These are phyloP conservation scores for Leucocoprinus sp. DNA, from an alignment of 768 basidiomycete species.

Conservation along the genomic window DNA sequence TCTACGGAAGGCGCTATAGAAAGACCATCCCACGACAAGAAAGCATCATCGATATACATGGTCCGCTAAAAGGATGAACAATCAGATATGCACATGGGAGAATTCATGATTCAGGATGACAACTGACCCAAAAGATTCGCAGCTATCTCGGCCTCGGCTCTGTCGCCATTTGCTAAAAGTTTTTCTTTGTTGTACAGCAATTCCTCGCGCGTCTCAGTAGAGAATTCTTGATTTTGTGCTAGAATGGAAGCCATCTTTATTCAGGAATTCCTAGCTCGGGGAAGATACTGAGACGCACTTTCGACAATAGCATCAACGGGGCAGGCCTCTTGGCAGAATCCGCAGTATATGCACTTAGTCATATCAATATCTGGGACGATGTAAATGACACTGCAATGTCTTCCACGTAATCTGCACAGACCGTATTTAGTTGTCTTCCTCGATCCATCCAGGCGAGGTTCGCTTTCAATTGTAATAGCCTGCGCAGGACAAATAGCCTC, in stretches of 20 bases:
- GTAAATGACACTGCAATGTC: conserved; percentile 8
- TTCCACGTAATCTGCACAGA: conserved; percentile 23
- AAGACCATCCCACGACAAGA: conserved; percentile 8
- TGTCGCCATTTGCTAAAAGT: conserved; percentile 90
- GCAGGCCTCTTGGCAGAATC: conserved; percentile 99
- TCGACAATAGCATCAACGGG: conserved; percentile 99
- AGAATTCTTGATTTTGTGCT: conserved; percentile 98
- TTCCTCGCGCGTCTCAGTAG: conserved; percentile 97
- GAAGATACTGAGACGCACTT: conserved; percentile 48
- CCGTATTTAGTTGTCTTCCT: conserved; percentile 97
- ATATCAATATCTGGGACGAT: conserved; percentile 81
- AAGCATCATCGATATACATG: conserved; percentile 69
- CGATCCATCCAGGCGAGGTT: conserved; percentile 90
- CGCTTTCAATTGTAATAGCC: conserved; percentile 98
- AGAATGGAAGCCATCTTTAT: conserved; percentile 8
- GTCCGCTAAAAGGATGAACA: conserved; percentile 46
- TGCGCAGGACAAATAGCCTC: conserved; percentile 99
- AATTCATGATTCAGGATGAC: conserved; percentile 10
- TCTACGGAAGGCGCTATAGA: conserved; percentile 9
- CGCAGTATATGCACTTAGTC: conserved; percentile 99
- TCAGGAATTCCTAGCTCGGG: conserved; percentile 6
- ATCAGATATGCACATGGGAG: conserved; percentile 16
- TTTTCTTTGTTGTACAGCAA: conserved; percentile 99
- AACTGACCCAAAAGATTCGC: conserved; percentile 77
- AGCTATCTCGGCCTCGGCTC: conserved; percentile 95